Base-by-base conservation (phyloP, 2,329 filamentous ascomycete species). In the Fusarium aywerte region DNA sequence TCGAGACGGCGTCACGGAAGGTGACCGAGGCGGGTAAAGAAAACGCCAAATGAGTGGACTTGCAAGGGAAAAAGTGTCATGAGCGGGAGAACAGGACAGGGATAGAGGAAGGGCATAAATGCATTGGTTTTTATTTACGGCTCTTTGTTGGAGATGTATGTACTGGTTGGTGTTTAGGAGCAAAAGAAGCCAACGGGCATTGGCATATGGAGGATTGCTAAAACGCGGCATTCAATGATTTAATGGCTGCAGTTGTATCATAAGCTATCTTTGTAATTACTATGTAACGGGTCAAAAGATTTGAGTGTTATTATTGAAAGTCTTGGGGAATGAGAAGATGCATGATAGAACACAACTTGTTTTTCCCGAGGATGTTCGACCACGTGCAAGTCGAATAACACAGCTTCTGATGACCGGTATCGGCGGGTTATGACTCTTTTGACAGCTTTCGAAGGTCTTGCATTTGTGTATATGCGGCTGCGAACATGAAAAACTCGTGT, bases 1-100 rank as follows among this genome's bases (percentile, higher is more conserved):
- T 89, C 58, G 80, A 82, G 40, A 81, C 77, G 73, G 85, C 83
- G 29, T 85, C 69, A 43, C 73, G 74, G 45, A 79, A 77, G 70
- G 65, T 76, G 49, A 55, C 70, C 25, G 72, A 75, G 55, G 72
- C 68, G 20, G 69, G 63, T 33, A 74, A 72, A 62, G 73, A 73
- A 35, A 74, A 75, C 43, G 21, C 55, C 35, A 74, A 69, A 54
- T 74, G 65, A 73, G 60, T 62, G 62, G 55, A 40, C 27, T 40
- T 32, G 27, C 23, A 45, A 45, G 35, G 35, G 21, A 20, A 32
- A 43, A 43, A 16, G 42, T 39, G 48, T 36, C 42, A 23, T 44
- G 55, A 39, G 38, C 52, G 51, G 47, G 65, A 51, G 25, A 68
- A 66, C 20, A 18, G 31, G 43, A 49, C 52, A 62, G 52, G 48